phyloP scores from a whole-genome alignment of 805 yeast species.

The Saccharomycopsis lassenensis region DNA sequence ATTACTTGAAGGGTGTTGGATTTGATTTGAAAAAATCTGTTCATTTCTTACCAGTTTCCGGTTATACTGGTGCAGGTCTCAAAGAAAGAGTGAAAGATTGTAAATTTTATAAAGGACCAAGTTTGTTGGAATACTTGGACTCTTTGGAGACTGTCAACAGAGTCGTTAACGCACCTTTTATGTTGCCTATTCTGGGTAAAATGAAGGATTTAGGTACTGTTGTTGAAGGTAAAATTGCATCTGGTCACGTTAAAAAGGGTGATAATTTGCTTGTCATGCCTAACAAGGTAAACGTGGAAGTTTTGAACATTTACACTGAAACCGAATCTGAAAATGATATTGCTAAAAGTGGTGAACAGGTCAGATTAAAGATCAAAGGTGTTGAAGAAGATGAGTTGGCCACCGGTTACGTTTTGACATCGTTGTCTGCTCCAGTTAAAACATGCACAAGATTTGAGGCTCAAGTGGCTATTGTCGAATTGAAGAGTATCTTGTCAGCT shows the following conservation, averaged over 20 bases:
- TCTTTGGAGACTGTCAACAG: conserved; percentile 71
- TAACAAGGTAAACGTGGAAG: conserved; percentile 73
- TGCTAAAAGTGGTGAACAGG: conserved; percentile 96
- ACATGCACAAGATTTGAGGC: conserved; percentile 90
- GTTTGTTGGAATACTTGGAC: conserved; percentile 85
- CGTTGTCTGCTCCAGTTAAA: conserved; percentile 78
- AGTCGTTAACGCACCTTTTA: conserved; percentile 87
- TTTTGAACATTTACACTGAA: conserved; percentile 81
- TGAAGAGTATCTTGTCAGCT: conserved; percentile 85
- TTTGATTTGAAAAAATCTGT: conserved; percentile 78
- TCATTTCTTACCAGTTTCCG: conserved; percentile 93
- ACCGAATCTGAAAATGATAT: conserved; percentile 87
- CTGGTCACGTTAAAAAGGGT: conserved; percentile 84
- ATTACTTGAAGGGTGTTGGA: conserved; percentile 80
- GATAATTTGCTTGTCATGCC: conserved; percentile 82
- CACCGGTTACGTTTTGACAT: conserved; percentile 84
- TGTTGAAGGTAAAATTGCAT: conserved; percentile 96
- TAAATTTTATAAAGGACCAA: conserved; percentile 93
- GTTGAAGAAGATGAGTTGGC: conserved; percentile 95
- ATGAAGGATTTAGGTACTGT: conserved; percentile 96
- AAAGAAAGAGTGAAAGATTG: conserved; percentile 67
- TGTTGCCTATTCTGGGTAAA: conserved; percentile 91
- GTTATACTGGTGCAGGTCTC: conserved; percentile 94
- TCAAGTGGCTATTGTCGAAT: conserved; percentile 92
- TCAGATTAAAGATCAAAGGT: conserved; percentile 84